Conservation (phyloP, 2,329 filamentous ascomycete species). For the Penicillium olsonii region DNA sequence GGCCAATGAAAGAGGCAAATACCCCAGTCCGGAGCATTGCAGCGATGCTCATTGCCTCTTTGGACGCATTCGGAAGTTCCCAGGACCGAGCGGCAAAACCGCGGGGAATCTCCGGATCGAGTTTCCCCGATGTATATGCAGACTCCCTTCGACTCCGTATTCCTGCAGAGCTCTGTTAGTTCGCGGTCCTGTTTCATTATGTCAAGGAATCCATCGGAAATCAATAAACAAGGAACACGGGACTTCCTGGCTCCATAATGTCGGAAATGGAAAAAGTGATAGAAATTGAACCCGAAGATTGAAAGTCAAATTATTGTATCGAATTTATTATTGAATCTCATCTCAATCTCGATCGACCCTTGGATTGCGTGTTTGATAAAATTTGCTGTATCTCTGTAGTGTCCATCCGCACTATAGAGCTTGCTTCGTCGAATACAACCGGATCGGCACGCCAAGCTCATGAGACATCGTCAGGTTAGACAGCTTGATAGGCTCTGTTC, state of each 20-base stretch:
- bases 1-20: neutral
- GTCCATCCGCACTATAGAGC: neutral
- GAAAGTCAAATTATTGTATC: too few species aligned
- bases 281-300: too few species aligned
- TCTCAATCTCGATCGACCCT: too few species aligned
- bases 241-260: too few species aligned
- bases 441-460: slow-evolving; percentile 31
- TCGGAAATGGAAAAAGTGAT: too few species aligned
- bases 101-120: slow-evolving; percentile 8
- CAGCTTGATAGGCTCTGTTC: slow-evolving; percentile 30
- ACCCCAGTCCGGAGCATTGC: neutral
- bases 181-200: too few species aligned
- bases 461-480: slow-evolving; percentile 36
- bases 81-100: slow-evolving; percentile 7
- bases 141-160: too few species aligned
- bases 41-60: slow-evolving; percentile 7
- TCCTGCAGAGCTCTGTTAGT: too few species aligned
- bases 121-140: slow-evolving; percentile 1
- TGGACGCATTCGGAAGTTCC: neutral
- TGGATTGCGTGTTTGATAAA: too few species aligned
- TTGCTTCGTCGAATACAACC: slow-evolving; percentile 23
- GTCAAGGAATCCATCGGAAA: too few species aligned
- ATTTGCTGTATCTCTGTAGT: too few species aligned
- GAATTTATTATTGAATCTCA: too few species aligned
- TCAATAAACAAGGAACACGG: neutral